Conservation (phyloP, 139 green algal genomes). For the Trebouxia sp. region DNA sequence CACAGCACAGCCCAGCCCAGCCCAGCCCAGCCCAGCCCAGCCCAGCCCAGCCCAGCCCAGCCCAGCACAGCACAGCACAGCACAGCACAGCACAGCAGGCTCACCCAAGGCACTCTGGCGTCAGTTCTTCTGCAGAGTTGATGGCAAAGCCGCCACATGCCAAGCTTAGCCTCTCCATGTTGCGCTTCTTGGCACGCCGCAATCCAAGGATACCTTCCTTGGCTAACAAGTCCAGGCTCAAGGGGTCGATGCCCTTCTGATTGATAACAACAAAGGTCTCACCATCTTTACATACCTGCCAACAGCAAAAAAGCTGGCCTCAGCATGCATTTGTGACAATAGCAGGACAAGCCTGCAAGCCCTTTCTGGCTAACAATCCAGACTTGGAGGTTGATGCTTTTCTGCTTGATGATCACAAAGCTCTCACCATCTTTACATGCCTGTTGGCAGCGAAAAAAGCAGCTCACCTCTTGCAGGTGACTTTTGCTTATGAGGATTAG, state of each 20-base stretch:
- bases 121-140: slow-evolving; percentile 83
- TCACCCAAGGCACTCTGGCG: slow-evolving; percentile 69
- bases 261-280: slow-evolving; percentile 98
- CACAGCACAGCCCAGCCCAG: too few relatives aligned
- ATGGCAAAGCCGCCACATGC: slow-evolving; percentile 82
- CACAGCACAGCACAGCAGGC: too few relatives aligned
- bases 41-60: too few relatives aligned
- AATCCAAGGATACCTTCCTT: slow-evolving; percentile 93
- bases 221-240: slow-evolving; percentile 95
- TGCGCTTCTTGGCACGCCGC: slow-evolving; percentile 92
- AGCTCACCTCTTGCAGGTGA: too few relatives aligned
- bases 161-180: slow-evolving; percentile 97
- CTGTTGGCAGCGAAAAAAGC: too few relatives aligned
- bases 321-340: background rate
- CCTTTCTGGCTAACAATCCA: too few relatives aligned
- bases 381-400: too few relatives aligned
- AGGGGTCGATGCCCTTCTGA: slow-evolving; percentile 99
- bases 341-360: background rate
- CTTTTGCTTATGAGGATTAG: too few relatives aligned
- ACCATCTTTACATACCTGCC: slow-evolving; percentile 40
- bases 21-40: too few relatives aligned
- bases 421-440: too few relatives aligned
- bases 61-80: too few relatives aligned
- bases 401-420: too few relatives aligned
- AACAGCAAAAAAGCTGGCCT: background rate